These are phyloP conservation scores for Phytophthora pseudosyringae DNA, from an alignment of 352 stramenopile species.

Conservation along the genomic window DNA sequence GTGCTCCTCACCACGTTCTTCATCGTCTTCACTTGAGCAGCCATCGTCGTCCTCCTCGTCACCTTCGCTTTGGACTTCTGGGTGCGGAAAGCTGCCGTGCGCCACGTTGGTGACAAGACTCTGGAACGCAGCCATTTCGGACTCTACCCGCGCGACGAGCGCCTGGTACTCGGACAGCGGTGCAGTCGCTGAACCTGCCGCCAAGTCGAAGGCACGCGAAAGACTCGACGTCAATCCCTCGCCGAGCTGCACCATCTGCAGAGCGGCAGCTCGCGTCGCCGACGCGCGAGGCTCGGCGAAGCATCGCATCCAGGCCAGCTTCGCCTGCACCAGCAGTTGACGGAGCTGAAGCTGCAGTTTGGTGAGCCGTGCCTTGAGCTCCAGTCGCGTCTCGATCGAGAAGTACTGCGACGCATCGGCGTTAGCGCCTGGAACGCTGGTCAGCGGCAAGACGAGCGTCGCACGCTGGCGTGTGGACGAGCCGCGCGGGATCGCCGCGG, in stretches of 20 bases:
- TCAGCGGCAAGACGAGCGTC: constrained; percentile 14
- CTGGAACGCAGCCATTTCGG: constrained; percentile 47
- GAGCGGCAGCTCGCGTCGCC: constrained; percentile 11
- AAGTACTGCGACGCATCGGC: constrained; percentile 56
- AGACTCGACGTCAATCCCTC: constrained; percentile 49
- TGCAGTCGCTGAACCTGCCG: constrained; percentile 30
- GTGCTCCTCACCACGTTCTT: constrained; percentile 5
- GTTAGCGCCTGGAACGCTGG: constrained; percentile 17
- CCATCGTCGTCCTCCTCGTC: constrained; percentile 10
- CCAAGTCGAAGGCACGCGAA: constrained; percentile 48
- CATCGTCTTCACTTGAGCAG: constrained; percentile 18
- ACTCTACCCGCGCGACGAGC: constrained; percentile 50
- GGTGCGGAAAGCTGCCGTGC: constrained; percentile 18
- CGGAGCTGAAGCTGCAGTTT: constrained; percentile 48
- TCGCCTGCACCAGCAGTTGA: constrained; percentile 53
- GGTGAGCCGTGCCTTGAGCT: constrained; percentile 52
- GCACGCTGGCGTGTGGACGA: constrained; percentile 29
- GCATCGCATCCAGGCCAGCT: constrained; percentile 74
- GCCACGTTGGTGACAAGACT: constrained; percentile 41
- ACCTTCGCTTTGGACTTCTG: constrained; percentile 11
- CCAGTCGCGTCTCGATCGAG: constrained; percentile 63
- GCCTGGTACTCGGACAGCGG: constrained; percentile 55
- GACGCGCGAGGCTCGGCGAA: constrained; percentile 21
- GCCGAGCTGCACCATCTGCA: constrained; percentile 50
- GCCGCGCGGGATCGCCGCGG: constrained; percentile 16